Evolutionary conservation across 148 eudicot genomes (phyloP).

Genomic region (Vaccinium vitisidaea): DNA sequence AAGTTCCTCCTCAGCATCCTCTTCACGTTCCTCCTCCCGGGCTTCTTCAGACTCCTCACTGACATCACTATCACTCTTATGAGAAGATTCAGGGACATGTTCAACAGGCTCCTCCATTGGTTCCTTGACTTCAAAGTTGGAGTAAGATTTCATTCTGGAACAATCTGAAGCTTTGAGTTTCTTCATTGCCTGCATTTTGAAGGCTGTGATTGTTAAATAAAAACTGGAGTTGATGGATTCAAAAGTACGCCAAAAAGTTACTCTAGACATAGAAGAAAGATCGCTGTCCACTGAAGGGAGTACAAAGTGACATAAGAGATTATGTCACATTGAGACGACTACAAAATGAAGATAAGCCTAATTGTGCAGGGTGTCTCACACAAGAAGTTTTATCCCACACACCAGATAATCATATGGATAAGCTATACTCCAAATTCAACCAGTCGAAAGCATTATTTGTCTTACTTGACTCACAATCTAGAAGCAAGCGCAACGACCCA

Average conservation of each 20-base stretch:
- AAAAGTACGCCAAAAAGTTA: background rate
- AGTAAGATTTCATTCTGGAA: background rate
- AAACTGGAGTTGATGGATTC: background rate
- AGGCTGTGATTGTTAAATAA: background rate
- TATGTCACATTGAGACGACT: background rate
- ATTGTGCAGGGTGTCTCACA: background rate
- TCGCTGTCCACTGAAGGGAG: background rate
- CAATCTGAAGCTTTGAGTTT: background rate
- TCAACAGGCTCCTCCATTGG: slow-evolving; percentile 10
- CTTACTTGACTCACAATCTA: too few relatives aligned
- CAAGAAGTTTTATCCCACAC: too few relatives aligned
- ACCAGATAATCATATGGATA: too few relatives aligned
- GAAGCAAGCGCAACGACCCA: too few relatives aligned
- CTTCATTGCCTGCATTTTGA: slow-evolving; percentile 17
- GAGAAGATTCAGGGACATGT: slow-evolving; percentile 10
- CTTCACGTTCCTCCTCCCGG: slow-evolving; percentile 16
- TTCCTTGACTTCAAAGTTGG: background rate
- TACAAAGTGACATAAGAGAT: background rate
- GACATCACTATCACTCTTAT: background rate
- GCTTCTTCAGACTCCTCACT: slow-evolving; percentile 16
- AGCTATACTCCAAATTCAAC: too few relatives aligned
- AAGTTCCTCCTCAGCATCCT: slow-evolving; percentile 19
- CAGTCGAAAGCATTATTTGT: too few relatives aligned
- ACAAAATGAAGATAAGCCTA: background rate
- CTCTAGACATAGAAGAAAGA: background rate